Evolutionary conservation across 2,329 filamentous ascomycete genomes (phyloP).

Genomic region (Nothophaeocryptopus gaeumannii): DNA sequence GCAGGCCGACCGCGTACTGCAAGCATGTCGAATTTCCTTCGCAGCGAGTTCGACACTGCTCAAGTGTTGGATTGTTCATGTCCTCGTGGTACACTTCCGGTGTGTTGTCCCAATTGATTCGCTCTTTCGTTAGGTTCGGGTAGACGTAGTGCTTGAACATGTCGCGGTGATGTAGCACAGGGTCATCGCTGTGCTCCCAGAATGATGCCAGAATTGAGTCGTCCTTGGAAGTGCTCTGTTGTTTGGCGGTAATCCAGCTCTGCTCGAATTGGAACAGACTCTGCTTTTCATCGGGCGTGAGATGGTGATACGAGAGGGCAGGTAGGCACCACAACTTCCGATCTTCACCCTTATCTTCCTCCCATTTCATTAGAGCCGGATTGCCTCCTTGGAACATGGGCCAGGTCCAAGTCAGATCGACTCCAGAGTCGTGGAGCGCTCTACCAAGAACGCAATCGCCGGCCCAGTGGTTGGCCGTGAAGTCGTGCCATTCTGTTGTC

Average conservation of each 20-base stretch:
- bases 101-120: constrained; percentile 29
- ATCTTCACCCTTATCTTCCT: constrained; percentile 20
- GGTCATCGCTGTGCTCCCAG: constrained; percentile 14
- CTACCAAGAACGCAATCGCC: constrained; percentile 54
- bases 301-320: constrained; percentile 38
- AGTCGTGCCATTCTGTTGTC: constrained; percentile 41
- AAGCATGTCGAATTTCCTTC: constrained; percentile 21
- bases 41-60: constrained; percentile 27
- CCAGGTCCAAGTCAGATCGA: constrained; percentile 43
- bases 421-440: constrained; percentile 43
- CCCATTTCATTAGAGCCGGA: constrained; percentile 39
- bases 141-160: constrained; percentile 29
- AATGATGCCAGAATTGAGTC: constrained; percentile 1
- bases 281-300: constrained; percentile 26
- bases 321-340: constrained; percentile 43
- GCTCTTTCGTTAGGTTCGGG: constrained; percentile 22
- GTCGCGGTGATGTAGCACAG: constrained; percentile 30
- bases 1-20: constrained; percentile 25
- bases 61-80: constrained; percentile 14
- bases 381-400: constrained; percentile 44
- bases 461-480: constrained; percentile 50
- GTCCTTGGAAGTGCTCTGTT: background rate
- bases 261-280: constrained; percentile 33
- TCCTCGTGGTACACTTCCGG: constrained; percentile 21
- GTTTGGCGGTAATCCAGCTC: constrained; percentile 21